phyloP scores from a whole-genome alignment of 768 basidiomycete species.

The Tremella mesenterica region DNA sequence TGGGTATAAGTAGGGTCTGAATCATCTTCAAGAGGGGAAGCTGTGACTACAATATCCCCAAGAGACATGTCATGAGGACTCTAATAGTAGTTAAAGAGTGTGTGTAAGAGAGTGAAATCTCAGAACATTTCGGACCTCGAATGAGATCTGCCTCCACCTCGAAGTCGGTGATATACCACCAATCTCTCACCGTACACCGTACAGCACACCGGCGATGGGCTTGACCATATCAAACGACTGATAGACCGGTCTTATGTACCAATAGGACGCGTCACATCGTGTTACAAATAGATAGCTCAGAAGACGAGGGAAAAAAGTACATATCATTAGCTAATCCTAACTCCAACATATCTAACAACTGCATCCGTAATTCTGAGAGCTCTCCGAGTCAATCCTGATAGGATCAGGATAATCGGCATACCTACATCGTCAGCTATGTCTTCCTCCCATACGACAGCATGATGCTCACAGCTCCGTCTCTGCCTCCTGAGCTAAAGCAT shows the following conservation, averaged over 20 bases:
- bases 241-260: too few relatives aligned
- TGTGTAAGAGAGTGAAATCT: too few relatives aligned
- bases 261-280: too few relatives aligned
- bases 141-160: too few relatives aligned
- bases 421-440: slow-evolving; percentile 47
- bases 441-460: neutral
- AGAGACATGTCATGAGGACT: slow-evolving; percentile 54
- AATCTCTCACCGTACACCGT: too few relatives aligned
- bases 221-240: too few relatives aligned
- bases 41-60: slow-evolving; percentile 53
- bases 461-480: slow-evolving; percentile 79
- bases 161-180: too few relatives aligned
- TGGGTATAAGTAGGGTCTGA: slow-evolving; percentile 40
- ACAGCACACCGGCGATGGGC: too few relatives aligned
- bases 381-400: slow-evolving; percentile 90
- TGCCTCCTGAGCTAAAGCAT: slow-evolving; percentile 91
- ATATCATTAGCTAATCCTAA: neutral
- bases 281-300: too few relatives aligned
- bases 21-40: slow-evolving; percentile 22
- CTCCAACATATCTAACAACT: slow-evolving; percentile 67
- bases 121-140: too few relatives aligned
- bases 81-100: too few relatives aligned
- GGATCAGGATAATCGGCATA: slow-evolving; percentile 99
- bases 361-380: slow-evolving; percentile 82
- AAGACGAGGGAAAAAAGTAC: too few relatives aligned